Conservation (phyloP, 305 asterid genomes). For the Solanum hybrid region DNA sequence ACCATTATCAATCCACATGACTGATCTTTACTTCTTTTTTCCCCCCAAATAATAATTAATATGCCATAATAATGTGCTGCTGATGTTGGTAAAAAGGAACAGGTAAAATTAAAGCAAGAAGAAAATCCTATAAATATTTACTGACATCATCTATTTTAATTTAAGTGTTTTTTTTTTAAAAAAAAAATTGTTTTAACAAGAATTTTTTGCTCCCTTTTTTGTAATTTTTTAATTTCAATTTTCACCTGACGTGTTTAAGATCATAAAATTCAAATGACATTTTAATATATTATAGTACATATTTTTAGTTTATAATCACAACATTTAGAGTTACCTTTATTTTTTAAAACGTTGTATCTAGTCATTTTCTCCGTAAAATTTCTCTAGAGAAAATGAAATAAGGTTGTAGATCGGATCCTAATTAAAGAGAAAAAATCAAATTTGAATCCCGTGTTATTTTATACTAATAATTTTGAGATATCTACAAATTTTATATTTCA, state of each 20-base stretch:
- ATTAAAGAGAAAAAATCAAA: neutral
- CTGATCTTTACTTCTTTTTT: neutral
- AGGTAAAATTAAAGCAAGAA: neutral
- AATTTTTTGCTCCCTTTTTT: neutral
- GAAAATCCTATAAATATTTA: neutral
- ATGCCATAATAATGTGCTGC: neutral
- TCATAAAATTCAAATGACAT: neutral
- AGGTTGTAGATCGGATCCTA: neutral
- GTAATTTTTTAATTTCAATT: neutral
- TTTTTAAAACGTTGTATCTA: neutral
- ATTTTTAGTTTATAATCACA: neutral
- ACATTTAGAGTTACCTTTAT: neutral
- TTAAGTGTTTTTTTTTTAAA: neutral
- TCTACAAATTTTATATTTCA: neutral
- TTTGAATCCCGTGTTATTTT: neutral
- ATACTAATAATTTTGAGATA: neutral
- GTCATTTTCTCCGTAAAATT: neutral
- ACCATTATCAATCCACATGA: neutral
- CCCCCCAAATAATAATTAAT: too few species aligned
- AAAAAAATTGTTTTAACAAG: neutral
- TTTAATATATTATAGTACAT: neutral
- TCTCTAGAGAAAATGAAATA: neutral
- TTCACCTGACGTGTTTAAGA: rapidly evolving
- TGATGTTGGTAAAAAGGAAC: neutral
- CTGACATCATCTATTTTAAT: neutral